Base-by-base conservation (phyloP, 345 rosid species). In the Brassica napus region DNA sequence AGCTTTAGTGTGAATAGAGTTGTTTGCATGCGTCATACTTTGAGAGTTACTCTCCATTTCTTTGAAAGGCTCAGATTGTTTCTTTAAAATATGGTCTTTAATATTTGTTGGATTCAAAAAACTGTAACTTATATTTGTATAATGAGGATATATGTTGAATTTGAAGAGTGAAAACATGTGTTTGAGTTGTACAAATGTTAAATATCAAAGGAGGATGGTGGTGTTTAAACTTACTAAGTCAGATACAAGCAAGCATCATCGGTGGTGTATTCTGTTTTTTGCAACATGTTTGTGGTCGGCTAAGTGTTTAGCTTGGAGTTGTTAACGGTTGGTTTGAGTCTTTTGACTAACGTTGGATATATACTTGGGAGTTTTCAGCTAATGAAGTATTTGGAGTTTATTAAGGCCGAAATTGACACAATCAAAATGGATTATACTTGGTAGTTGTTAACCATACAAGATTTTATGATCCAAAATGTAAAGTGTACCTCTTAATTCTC, bases 1-100 rank as follows among this genome's bases (percentile, higher is more conserved):
- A 70, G 23, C 58, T 47, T 63, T 8, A 44, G 44, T 79, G 78
- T 79, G 78, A 47, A 79, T 79, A 79, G 78, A 73, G 74, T n/a
- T n/a, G n/a, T 79, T 59, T 26, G 58, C 61, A 2, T 60, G 64
- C 2, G 23, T 59, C 28, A 28, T 72, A 78, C 72, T 58, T 58
- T 72, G 23, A 78, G 77, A 65, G 52, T 78, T 66, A 58, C 55
- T 71, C 54, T 79, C 26, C 77, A 58, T 72, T 73, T 58, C 68
- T 55, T n/a, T n/a, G n/a, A n/a, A 57, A 78, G 69, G 8, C 3
- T 79, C 73, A 31, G 63, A 67, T 73, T 73, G 74, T 61, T 79
- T 73, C 78, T 66, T 72, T 60, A 79, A 66, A 8, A 44, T 77
- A 66, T 72, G 73, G 77, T 65, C 28, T 72, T 16, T 39, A 5